phyloP scores from a whole-genome alignment of 2,329 filamentous ascomycete genomes.

The Pseudonectria buxi region DNA sequence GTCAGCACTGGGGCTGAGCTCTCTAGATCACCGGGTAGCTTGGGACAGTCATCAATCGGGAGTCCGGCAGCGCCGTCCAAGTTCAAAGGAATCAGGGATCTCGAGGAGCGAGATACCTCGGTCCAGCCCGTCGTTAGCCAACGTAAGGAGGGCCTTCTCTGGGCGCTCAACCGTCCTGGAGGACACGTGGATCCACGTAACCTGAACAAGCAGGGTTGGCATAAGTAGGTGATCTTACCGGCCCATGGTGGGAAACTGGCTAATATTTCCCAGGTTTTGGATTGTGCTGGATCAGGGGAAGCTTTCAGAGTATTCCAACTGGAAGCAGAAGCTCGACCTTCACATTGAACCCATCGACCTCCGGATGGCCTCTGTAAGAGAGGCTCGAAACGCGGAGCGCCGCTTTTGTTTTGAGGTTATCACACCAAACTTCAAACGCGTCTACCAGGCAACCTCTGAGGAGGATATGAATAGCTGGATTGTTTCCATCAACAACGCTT shows the following conservation, averaged over 20 bases:
- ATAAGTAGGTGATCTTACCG: conserved; percentile 65
- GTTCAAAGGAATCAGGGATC: conserved; percentile 87
- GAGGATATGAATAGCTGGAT: conserved; percentile 99
- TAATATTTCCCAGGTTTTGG: conserved; percentile 68
- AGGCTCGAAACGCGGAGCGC: conserved; percentile 88
- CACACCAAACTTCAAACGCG: conserved; percentile 88
- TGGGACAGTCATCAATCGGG: conserved; percentile 37
- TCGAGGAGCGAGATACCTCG: conserved; percentile 73
- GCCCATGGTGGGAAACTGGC: background rate
- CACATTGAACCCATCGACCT: conserved; percentile 98
- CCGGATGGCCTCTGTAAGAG: conserved; percentile 91
- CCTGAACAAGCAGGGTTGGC: conserved; percentile 95
- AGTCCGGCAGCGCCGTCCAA: conserved; percentile 50
- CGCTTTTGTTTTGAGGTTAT: conserved; percentile 98
- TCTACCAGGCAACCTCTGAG: conserved; percentile 96
- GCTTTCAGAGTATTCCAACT: conserved; percentile 96
- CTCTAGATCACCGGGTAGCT: conserved; percentile 51
- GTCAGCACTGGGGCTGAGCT: conserved; percentile 34
- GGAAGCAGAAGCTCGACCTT: conserved; percentile 93
- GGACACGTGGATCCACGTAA: conserved; percentile 93
- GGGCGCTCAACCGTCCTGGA: conserved; percentile 87
- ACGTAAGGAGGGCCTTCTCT: conserved; percentile 87
- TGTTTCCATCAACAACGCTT: conserved; percentile 87
- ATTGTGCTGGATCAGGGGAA: conserved; percentile 96
- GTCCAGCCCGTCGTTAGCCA: conserved; percentile 46